These are phyloP conservation scores for Oryza glumipatula DNA, from an alignment of 176 grass and related monocot genomes.

Conservation along the genomic window DNA sequence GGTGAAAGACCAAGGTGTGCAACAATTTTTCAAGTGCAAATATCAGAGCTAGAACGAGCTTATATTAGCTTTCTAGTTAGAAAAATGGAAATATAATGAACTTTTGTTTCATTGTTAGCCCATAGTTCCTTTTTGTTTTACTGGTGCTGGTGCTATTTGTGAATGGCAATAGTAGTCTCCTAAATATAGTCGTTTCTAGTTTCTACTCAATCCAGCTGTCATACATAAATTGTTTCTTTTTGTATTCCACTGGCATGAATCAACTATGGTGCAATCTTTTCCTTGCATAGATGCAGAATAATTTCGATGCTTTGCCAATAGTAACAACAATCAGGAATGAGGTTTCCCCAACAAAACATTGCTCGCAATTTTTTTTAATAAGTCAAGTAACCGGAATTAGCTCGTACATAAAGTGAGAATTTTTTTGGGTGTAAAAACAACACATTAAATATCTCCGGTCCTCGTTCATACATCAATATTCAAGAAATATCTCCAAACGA, in stretches of 20 bases:
- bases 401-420: background rate
- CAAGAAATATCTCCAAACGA: too few relatives aligned
- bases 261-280: background rate
- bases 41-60: constrained; percentile 1
- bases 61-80: constrained; percentile 29
- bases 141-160: background rate
- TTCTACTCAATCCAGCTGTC: background rate
- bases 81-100: constrained; percentile 8
- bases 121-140: background rate
- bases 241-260: background rate
- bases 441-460: background rate
- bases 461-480: background rate
- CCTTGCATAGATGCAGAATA: background rate
- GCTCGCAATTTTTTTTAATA: background rate
- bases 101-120: background rate
- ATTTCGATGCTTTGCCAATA: background rate
- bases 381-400: background rate
- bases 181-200: constrained; percentile 1
- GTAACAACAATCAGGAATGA: background rate
- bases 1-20: background rate
- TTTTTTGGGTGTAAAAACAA: background rate
- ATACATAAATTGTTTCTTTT: background rate
- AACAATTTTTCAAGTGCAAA: constrained; percentile 16
- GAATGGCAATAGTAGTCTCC: background rate
- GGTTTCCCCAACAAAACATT: background rate